A percentile compares a stretch with the other conserved stretches of the same genome.
phyloP scores from a whole-genome alignment of 2,329 filamentous ascomycete genomes.

The Fusarium miscanthi region DNA sequence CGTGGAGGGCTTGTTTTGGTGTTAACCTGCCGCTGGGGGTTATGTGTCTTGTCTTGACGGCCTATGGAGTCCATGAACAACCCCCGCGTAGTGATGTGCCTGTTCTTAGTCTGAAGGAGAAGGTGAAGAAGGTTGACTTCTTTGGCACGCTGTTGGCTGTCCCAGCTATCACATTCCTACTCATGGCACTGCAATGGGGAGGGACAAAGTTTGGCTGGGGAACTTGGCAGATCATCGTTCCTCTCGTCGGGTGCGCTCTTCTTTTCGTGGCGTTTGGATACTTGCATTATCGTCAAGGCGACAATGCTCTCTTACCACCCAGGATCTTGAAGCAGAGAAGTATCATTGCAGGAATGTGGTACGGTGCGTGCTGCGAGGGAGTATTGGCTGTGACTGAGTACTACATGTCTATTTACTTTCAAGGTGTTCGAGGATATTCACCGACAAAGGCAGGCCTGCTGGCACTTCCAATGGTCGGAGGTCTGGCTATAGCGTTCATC shows the following conservation, averaged over 20 bases:
- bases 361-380: slow-evolving; percentile 36
- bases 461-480: slow-evolving; percentile 40
- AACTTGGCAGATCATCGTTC: slow-evolving; percentile 35
- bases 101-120: slow-evolving; percentile 20
- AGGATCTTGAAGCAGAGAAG: slow-evolving; percentile 40
- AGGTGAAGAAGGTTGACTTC: slow-evolving; percentile 27
- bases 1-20: slow-evolving; percentile 43
- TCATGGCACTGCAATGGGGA: slow-evolving; percentile 44
- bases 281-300: slow-evolving; percentile 33
- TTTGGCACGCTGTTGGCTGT: slow-evolving; percentile 29
- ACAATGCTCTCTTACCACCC: slow-evolving; percentile 29
- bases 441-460: slow-evolving; percentile 33
- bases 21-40: slow-evolving; percentile 37
- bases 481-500: slow-evolving; percentile 24
- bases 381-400: slow-evolving; percentile 40
- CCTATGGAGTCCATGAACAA: slow-evolving; percentile 36
- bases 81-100: neutral
- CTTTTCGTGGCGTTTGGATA: slow-evolving; percentile 32
- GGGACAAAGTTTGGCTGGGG: slow-evolving; percentile 39
- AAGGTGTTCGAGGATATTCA: slow-evolving; percentile 39
- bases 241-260: slow-evolving; percentile 15
- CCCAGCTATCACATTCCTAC: slow-evolving; percentile 31
- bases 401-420: slow-evolving; percentile 45
- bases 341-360: slow-evolving; percentile 42
- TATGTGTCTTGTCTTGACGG: slow-evolving; percentile 26